phyloP scores from a whole-genome alignment of 768 basidiomycete species.

The Harrya chromipes region DNA sequence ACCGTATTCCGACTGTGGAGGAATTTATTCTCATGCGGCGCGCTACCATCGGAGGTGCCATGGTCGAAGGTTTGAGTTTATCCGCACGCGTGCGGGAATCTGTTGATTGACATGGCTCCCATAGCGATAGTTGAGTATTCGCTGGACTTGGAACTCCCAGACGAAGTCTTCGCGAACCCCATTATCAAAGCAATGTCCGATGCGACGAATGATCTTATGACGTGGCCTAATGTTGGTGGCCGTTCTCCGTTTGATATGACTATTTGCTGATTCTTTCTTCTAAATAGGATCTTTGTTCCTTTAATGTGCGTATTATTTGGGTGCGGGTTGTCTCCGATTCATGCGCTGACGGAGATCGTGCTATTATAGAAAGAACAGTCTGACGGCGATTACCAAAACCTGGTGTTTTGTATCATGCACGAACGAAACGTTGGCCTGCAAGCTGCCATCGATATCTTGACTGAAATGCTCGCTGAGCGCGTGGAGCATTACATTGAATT shows the following conservation, averaged over 20 bases:
- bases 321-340: slow-evolving; percentile 9
- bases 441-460: slow-evolving; percentile 35
- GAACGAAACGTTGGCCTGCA: slow-evolving; percentile 34
- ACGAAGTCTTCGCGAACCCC: slow-evolving; percentile 34
- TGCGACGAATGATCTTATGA: slow-evolving; percentile 41
- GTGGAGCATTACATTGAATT: slow-evolving; percentile 32
- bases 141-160: slow-evolving; percentile 36
- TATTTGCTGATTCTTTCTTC: slow-evolving; percentile 10
- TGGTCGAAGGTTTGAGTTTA: slow-evolving; percentile 36
- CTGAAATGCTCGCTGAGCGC: slow-evolving; percentile 35
- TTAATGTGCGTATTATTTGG: slow-evolving; percentile 24
- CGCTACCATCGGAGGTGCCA: slow-evolving; percentile 35
- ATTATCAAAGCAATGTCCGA: slow-evolving; percentile 36
- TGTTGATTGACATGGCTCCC: slow-evolving; percentile 2
- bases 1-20: slow-evolving; percentile 36
- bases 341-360: slow-evolving; percentile 3
- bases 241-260: slow-evolving; percentile 2
- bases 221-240: slow-evolving; percentile 38
- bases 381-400: slow-evolving; percentile 40
- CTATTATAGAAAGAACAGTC: slow-evolving; percentile 36
- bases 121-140: slow-evolving; percentile 38
- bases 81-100: background rate
- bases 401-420: slow-evolving; percentile 40
- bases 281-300: slow-evolving; percentile 27
- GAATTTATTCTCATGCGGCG: slow-evolving; percentile 39